Base-by-base conservation (phyloP, 2,329 filamentous ascomycete species). In the Raffaelea ambrosiae region DNA sequence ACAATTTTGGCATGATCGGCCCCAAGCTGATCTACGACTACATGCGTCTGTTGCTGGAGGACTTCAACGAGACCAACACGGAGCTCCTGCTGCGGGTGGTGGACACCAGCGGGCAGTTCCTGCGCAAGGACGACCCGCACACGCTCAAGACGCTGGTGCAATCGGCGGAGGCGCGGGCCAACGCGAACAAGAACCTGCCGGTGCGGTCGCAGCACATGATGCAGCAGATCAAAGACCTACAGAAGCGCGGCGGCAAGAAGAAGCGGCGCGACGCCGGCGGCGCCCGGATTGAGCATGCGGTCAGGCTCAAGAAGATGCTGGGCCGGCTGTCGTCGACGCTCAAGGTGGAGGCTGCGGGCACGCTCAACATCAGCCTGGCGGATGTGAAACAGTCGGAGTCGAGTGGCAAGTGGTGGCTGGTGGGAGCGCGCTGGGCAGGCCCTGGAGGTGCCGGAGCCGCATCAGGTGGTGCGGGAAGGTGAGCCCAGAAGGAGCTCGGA, bases 201-300 rank as follows among this genome's bases (percentile, higher is more conserved):
- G 86, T 90, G 10, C 83, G 93, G 48, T 96, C 91, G 1, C 94
- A 86, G 56, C 96, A 96, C 66, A 97, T 97, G 90, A 86, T 98
- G 45, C 91, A 97, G 59, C 93, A 86, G 1, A 95, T 98, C 63
- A 88, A 86, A 50, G 88, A 95, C 58, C 73, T 98, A 26, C 95
- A 95, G 63, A 95, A 95, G 70, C 96, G 93, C 66, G 88, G 88
- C 66, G 88, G 88, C 51, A 76, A 90, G 60, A 96, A 91, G 64
- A 81, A 83, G 14, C 22, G 44, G 19, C 50, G 54, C 13, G 47
- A 52, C 19, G 43, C 51, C 3, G 82, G 81, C 16, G 77, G 77
- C 4, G 76, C 77, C 40, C 79, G 83, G 1, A 83, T 83, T 1
- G 89, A 96, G 58, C 88, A 95, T 58, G 86, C 87, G 1, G 84